Base-by-base conservation (phyloP, 1,284 basidiomycete species). In the Malassezia japonica region DNA sequence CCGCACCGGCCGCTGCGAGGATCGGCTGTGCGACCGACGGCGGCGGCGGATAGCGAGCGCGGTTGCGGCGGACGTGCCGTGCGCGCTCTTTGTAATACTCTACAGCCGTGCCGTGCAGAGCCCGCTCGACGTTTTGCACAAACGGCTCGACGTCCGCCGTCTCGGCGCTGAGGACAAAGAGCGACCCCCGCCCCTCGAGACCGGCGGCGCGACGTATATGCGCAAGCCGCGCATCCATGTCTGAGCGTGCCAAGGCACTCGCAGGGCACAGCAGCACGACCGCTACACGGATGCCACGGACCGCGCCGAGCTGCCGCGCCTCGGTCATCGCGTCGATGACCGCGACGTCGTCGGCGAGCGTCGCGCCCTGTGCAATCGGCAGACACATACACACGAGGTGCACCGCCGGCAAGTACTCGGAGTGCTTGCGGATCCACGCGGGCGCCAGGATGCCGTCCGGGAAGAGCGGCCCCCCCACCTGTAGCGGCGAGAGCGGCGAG, bases 401-500 rank as follows among this genome's bases (percentile, higher is more conserved):
- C 0, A 95, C 88, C 15, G 86, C 83, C 0, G 92, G 91, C 0
- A 96, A 77, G 28, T 92, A 81, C 7, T 87, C 83, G 0, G 87
- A 85, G 67, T 96, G 91, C 74, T 95, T 98, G 39, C 90, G 80
- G 15, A 95, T 82, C 92, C 92, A 98, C 63, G 96, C 87, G 0
- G 91, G 92, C 1, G 91, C 88, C 50, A 98, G 87, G 41, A 98
- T 76, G 0, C 92, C 92, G 71, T 98, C 92, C 0, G 92, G 92
- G 71, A 87, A 81, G 13, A 94, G 77, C 0, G 92, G 91, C 0
- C 88, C 91, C 1, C 83, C 80, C 0, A 85, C 83, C 0, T 86
- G 87, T 23, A 94, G 75, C 0, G 92, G 92, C 0, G 87, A 94
- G 7, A 96, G 78, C 0, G 89, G 89, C 0, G 90, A 95, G 72